These are phyloP conservation scores for Curvularia hawaiiensis DNA, from an alignment of 2,329 filamentous ascomycete species.

Conservation along the genomic window DNA sequence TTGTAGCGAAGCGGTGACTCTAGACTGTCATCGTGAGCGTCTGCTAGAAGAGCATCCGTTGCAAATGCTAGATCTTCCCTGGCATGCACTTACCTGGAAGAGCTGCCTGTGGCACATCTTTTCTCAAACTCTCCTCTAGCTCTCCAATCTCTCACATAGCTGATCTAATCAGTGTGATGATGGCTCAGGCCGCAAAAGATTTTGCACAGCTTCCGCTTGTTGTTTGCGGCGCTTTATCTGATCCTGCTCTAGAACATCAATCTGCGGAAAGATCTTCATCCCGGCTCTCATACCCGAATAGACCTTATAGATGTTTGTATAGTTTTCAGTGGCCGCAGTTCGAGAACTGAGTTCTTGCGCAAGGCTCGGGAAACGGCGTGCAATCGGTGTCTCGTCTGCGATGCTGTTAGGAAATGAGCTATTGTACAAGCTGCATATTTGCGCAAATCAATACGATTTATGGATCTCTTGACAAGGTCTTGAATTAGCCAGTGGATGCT, in stretches of 20 bases:
- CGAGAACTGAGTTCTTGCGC: background rate
- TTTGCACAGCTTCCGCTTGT: background rate
- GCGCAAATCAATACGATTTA: background rate
- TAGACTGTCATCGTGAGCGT: background rate
- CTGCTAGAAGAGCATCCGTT: background rate
- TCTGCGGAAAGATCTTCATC: background rate
- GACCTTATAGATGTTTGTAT: background rate
- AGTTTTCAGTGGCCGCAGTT: background rate
- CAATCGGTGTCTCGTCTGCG: background rate
- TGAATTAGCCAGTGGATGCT: no score
- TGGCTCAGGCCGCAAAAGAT: background rate
- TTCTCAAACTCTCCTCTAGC: background rate
- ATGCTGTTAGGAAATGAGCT: background rate
- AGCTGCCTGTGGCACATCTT: no score
- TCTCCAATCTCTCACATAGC: background rate
- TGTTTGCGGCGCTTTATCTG: slow-evolving; percentile 2
- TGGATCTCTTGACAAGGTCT: no score
- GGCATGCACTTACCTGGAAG: background rate
- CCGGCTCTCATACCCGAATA: background rate
- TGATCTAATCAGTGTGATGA: background rate
- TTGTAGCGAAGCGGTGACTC: background rate
- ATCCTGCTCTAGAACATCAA: background rate
- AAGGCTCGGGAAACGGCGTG: background rate
- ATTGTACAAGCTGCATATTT: no score
- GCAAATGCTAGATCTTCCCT: background rate